Evolutionary conservation across 257 asterid species (phyloP).

Genomic region (Fraxinus cuspidata): DNA sequence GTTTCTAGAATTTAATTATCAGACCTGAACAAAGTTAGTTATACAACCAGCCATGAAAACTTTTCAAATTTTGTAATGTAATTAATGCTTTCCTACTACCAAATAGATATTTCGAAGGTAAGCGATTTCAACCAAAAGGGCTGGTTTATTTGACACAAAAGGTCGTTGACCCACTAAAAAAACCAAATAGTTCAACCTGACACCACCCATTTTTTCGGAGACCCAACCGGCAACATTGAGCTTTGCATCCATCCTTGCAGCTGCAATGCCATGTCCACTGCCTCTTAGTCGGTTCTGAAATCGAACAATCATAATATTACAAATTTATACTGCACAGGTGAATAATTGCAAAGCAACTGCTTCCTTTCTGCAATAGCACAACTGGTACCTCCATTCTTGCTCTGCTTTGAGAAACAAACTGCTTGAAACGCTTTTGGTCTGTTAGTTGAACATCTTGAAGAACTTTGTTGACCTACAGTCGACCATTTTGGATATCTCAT

Average conservation of each 20-base stretch:
- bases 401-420: slow-evolving; percentile 96
- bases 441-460: slow-evolving; percentile 93
- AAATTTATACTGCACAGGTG: slow-evolving; percentile 7
- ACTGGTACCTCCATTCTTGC: slow-evolving; percentile 91
- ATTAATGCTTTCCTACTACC: slow-evolving; percentile 16
- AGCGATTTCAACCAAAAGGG: background rate
- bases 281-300: slow-evolving; percentile 93
- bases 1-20: slow-evolving; percentile 5
- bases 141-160: background rate
- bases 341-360: background rate
- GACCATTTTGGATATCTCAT: slow-evolving; percentile 23
- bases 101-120: slow-evolving; percentile 18
- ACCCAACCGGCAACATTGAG: slow-evolving; percentile 96
- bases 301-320: slow-evolving; percentile 27
- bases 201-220: slow-evolving; percentile 97
- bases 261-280: slow-evolving; percentile 97
- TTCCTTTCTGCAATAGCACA: slow-evolving; percentile 21
- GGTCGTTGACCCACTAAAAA: background rate
- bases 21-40: slow-evolving; percentile 18
- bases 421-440: slow-evolving; percentile 95
- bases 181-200: slow-evolving; percentile 58
- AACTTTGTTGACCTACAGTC: slow-evolving; percentile 69
- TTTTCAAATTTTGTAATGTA: slow-evolving; percentile 14
- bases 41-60: background rate
- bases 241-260: slow-evolving; percentile 97